Evolutionary conservation across 78 protist genomes (phyloP).

Genomic region (Emiliania huxleyi): DNA sequence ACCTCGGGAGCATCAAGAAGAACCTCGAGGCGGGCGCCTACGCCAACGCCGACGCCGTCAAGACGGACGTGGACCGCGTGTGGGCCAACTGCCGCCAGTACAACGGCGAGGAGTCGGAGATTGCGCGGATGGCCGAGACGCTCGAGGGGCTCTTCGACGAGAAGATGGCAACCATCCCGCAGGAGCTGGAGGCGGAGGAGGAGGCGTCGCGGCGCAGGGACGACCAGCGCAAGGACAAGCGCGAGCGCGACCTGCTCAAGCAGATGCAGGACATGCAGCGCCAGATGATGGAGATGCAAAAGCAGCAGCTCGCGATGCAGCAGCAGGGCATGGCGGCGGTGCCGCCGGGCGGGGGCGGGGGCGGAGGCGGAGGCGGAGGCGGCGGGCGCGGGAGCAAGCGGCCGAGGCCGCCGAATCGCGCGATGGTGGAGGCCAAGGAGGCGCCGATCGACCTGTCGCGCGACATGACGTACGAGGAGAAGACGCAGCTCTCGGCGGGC

Average conservation of each 20-base stretch:
- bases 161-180: not conserved
- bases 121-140: not conserved
- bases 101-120: not conserved
- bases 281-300: not conserved
- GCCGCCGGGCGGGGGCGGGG: not conserved
- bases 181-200: not conserved
- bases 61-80: slow-evolving; percentile 9
- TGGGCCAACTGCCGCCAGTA: slow-evolving; percentile 35
- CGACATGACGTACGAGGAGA: slow-evolving; percentile 8
- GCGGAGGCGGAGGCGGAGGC: not conserved
- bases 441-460: not conserved
- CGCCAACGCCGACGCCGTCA: not conserved
- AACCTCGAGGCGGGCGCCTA: slow-evolving; percentile 15
- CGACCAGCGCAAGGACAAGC: not conserved
- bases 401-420: no score
- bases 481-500: not conserved
- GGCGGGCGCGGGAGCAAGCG: not conserved
- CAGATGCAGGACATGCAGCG: not conserved
- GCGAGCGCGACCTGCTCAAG: not conserved
- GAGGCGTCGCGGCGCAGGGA: not conserved
- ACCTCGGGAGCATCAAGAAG: slow-evolving; percentile 54
- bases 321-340: not conserved
- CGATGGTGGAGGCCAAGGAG: no score
- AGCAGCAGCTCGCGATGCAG: not conserved
- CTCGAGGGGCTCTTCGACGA: not conserved